Evolutionary conservation across 1,284 basidiomycete genomes (phyloP).

Genomic region (Apiotrichum domesticum): DNA sequence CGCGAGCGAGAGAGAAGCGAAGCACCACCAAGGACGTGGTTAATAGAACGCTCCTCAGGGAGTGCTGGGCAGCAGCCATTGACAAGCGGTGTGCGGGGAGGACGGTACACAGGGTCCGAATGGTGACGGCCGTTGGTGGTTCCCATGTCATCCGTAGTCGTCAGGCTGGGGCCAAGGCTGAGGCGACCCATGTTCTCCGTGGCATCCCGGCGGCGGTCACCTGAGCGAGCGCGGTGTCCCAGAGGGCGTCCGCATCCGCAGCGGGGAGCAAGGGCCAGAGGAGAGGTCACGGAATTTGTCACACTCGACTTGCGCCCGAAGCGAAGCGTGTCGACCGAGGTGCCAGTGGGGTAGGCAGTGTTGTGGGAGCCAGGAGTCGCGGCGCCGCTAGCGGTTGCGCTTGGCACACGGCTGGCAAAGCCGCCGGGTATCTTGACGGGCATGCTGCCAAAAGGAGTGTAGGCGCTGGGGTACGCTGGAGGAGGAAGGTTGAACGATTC

Average conservation of each 20-base stretch:
- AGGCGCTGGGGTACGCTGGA: constrained; percentile 31
- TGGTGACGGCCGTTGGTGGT: constrained; percentile 18
- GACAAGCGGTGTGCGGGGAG: constrained; percentile 12
- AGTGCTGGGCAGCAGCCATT: constrained; percentile 9
- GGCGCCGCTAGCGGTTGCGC: constrained; percentile 9
- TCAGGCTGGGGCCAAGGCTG: constrained; percentile 26
- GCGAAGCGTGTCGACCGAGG: constrained; percentile 40
- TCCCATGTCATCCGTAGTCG: constrained; percentile 10
- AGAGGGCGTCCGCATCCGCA: constrained; percentile 40
- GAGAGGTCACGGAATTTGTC: constrained; percentile 40
- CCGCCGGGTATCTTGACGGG: constrained; percentile 40
- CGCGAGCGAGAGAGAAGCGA: constrained; percentile 37
- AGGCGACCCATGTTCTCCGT: constrained; percentile 28
- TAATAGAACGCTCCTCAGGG: constrained; percentile 11
- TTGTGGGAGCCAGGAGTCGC: constrained; percentile 14
- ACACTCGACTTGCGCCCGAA: constrained; percentile 40
- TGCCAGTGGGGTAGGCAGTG: constrained; percentile 22
- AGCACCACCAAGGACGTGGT: constrained; percentile 11
- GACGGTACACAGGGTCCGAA: constrained; percentile 21
- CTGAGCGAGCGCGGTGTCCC: constrained; percentile 25
- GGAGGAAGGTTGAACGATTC: constrained; percentile 40
- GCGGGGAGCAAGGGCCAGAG: constrained; percentile 37
- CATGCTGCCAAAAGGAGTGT: constrained; percentile 25
- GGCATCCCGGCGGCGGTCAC: constrained; percentile 5
- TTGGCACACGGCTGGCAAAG: constrained; percentile 10